Conservation (phyloP, 2,329 filamentous ascomycete species). For the Calonectria pteridis region DNA sequence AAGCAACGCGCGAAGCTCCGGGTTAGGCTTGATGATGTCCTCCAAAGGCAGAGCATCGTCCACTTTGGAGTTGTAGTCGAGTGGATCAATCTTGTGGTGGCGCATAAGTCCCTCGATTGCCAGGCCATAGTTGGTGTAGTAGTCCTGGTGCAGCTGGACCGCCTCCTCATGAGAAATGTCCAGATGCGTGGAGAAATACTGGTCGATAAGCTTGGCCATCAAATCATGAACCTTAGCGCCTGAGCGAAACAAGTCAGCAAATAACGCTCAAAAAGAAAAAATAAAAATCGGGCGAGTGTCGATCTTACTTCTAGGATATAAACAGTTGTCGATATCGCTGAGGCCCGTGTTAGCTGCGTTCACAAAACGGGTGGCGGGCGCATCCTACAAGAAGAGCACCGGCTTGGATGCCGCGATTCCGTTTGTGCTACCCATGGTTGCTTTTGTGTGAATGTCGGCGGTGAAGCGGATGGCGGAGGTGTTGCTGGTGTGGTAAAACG, state of each 20-base stretch:
- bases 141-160: conserved; percentile 86
- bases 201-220: conserved; percentile 86
- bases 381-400: conserved; percentile 59
- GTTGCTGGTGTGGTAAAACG: conserved; percentile 28
- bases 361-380: not conserved
- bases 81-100: conserved; percentile 93
- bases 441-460: conserved; percentile 18
- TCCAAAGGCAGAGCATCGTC: conserved; percentile 95
- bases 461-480: conserved; percentile 17
- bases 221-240: conserved; percentile 86
- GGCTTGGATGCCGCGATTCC: conserved; percentile 51
- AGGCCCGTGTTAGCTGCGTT: conserved; percentile 42
- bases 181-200: conserved; percentile 76
- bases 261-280: not conserved
- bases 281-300: too few species aligned
- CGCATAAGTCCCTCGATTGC: conserved; percentile 95
- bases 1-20: conserved; percentile 79
- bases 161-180: conserved; percentile 82
- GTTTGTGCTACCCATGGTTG: conserved; percentile 51
- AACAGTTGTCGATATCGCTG: conserved; percentile 99
- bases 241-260: conserved; percentile 46
- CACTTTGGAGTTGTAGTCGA: conserved; percentile 94
- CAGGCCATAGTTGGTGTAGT: conserved; percentile 97
- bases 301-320: conserved; percentile 85
- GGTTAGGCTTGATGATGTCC: conserved; percentile 82